Conservation (phyloP, 306 rosid genomes). For the Malus sylvestris region DNA sequence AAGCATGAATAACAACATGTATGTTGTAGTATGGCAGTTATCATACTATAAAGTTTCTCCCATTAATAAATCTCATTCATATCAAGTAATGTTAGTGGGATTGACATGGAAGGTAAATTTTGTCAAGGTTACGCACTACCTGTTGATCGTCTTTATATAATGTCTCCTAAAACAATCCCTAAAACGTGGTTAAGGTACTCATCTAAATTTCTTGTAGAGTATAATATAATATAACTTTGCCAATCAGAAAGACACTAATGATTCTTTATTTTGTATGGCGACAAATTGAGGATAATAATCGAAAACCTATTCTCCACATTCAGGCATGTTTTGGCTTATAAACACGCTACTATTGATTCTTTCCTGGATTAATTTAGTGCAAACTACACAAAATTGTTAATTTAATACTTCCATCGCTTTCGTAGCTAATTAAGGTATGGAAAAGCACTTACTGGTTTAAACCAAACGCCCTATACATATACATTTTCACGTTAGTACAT, state of each 20-base stretch:
- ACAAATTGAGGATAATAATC: neutral
- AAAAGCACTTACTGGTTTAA: no score
- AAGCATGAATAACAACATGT: neutral
- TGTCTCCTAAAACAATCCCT: neutral
- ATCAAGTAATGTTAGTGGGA: conserved; percentile 30
- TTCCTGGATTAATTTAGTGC: neutral
- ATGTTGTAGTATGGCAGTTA: neutral
- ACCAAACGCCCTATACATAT: no score
- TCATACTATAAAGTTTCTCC: neutral
- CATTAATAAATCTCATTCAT: neutral
- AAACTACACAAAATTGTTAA: neutral
- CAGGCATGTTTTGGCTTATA: neutral
- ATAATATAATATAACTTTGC: neutral
- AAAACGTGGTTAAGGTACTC: neutral
- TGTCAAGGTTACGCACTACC: neutral
- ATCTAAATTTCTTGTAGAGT: neutral
- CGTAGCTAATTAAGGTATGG: neutral
- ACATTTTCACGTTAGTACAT: no score
- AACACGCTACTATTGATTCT: neutral
- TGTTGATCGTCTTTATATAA: neutral
- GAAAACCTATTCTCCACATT: neutral
- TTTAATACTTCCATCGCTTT: neutral
- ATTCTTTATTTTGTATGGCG: neutral
- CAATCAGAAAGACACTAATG: neutral
- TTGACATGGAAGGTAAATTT: conserved; percentile 34